phyloP scores from a whole-genome alignment of 2,329 filamentous ascomycete genomes.

The Trichophyton simii region DNA sequence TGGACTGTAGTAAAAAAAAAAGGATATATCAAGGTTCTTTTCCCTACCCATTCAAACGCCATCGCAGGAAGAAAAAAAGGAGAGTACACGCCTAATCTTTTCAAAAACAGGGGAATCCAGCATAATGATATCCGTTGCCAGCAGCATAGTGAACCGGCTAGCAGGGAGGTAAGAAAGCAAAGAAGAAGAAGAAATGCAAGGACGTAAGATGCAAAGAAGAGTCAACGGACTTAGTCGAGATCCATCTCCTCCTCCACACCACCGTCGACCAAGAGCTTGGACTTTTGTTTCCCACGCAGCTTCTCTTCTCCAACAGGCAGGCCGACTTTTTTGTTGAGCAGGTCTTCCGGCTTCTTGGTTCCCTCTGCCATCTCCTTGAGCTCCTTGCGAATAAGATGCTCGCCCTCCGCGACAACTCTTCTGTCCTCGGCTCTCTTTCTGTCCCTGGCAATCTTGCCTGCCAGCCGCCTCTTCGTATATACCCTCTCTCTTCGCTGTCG shows the following conservation, averaged over 20 bases:
- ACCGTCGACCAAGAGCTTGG: slow-evolving; percentile 33
- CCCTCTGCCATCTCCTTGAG: slow-evolving; percentile 46
- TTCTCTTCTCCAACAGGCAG: slow-evolving; percentile 32
- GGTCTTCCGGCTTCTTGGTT: slow-evolving; percentile 21
- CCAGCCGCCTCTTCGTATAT: slow-evolving; percentile 90
- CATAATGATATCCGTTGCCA: not conserved
- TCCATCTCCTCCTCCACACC: slow-evolving; percentile 37
- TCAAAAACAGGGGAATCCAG: not conserved
- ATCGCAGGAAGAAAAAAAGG: not conserved
- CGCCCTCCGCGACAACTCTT: slow-evolving; percentile 81
- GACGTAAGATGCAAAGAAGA: not conserved
- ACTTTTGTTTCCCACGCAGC: slow-evolving; percentile 33
- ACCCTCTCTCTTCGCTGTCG: slow-evolving; percentile 68
- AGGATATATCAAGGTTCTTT: not conserved
- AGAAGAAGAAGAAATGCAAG: not conserved
- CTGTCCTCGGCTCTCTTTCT: slow-evolving; percentile 65
- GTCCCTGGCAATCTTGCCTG: slow-evolving; percentile 61
- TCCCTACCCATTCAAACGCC: not conserved
- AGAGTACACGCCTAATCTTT: slow-evolving; percentile 1
- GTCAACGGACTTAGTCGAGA: slow-evolving; percentile 23
- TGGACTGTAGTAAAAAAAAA: not conserved
- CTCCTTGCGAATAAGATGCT: slow-evolving; percentile 74
- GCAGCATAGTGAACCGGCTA: not conserved
- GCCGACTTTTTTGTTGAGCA: slow-evolving; percentile 25
- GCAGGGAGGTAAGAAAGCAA: not conserved